Base-by-base conservation (phyloP, 768 basidiomycete genomes). In the Lactarius sp. region DNA sequence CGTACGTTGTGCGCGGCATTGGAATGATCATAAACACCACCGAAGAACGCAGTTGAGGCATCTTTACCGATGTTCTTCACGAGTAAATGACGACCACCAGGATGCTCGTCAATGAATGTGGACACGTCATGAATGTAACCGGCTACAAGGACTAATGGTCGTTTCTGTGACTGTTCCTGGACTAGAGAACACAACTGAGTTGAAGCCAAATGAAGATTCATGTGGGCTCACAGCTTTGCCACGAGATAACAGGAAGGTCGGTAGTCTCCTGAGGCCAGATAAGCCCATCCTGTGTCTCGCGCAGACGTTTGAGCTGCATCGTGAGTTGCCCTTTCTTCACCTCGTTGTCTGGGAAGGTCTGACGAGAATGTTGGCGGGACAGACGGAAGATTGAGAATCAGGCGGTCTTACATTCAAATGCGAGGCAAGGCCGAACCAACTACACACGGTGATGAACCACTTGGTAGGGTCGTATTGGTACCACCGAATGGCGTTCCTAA, bases 401-500 rank as follows among this genome's bases (percentile, higher is more conserved):
- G 10, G 41, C 3, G 36, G 9, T 33, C 6, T 12, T 59, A 77
- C 77, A 78, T 86, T 86, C 31, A 87, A 75, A 70, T 88, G 85
- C 55, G 73, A 77, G 14, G 80, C 81, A 31, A 81, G 80, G 33
- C 90, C 88, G 52, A 92, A 20, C 64, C 77, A 67, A 60, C 82
- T 72, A 76, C 81, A 81, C 12, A 76, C 75, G 77, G 79, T 81
- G 76, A 93, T 94, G 78, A 92, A 90, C 92, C 92, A 94, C 74
- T 94, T 94, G 41, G 92, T 94, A 10, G 92, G 92, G 72, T 93
- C 91, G 71, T 93, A 94, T 72, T 94, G 91, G 75, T 90, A 91
- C 91, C 91, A 93, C 75, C 81, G 92, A 80, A 96, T 93, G 61
- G 94, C 94, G 71, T 96, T 96, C 31, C 94, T 84, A 79, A 94